Evolutionary conservation across 768 basidiomycete species (phyloP).

Genomic region (Rhizopogon roseolus): DNA sequence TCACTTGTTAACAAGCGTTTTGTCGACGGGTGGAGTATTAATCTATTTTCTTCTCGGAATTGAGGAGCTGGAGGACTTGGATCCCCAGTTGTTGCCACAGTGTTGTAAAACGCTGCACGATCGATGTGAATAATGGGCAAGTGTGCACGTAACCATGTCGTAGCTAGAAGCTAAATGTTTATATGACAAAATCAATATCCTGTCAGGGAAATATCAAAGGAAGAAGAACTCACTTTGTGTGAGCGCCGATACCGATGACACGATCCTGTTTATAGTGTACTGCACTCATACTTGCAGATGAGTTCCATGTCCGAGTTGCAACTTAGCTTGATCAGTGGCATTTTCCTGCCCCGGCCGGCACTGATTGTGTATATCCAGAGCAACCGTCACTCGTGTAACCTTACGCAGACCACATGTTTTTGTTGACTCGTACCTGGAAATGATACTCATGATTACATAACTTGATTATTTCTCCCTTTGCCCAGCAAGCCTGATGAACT

Average conservation of each 20-base stretch:
- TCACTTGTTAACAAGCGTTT: slow-evolving; percentile 85
- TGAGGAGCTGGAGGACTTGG: slow-evolving; percentile 80
- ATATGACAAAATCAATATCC: neutral
- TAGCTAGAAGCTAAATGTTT: slow-evolving; percentile 35
- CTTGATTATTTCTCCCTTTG: slow-evolving; percentile 1
- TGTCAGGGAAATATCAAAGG: neutral
- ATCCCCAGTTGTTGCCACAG: slow-evolving; percentile 75
- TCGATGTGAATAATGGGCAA: neutral
- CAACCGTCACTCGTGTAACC: too few species aligned
- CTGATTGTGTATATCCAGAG: too few species aligned
- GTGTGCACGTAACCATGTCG: neutral
- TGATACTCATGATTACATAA: slow-evolving; percentile 7
- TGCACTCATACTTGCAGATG: slow-evolving; percentile 61
- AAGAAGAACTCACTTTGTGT: slow-evolving; percentile 55
- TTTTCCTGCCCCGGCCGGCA: too few species aligned
- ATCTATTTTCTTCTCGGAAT: slow-evolving; percentile 77
- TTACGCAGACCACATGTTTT: too few species aligned
- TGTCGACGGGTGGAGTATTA: slow-evolving; percentile 69
- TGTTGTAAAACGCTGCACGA: slow-evolving; percentile 74
- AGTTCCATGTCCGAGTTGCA: slow-evolving; percentile 35
- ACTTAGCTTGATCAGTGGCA: too few species aligned
- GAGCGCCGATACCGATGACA: slow-evolving; percentile 79
- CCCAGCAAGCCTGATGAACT: neutral
- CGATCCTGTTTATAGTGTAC: slow-evolving; percentile 66
- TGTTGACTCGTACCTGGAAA: too few species aligned